phyloP scores from a whole-genome alignment of 129 eudicot species.

The Sambucus nigra region DNA sequence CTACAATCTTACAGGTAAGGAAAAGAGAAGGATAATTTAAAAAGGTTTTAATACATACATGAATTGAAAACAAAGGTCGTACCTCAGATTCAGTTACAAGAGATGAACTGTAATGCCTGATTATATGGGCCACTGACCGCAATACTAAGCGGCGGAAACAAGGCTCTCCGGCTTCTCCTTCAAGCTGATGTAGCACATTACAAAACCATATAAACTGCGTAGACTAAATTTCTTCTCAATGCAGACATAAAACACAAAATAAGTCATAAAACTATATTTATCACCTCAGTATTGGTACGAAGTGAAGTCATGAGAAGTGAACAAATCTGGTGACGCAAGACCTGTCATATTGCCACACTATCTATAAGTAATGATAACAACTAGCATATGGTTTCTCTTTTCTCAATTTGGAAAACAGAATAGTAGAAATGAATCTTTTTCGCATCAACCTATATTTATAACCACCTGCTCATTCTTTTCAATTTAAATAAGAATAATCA shows the following conservation, averaged over 20 bases:
- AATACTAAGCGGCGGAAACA: constrained; percentile 88
- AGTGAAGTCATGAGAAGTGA: constrained; percentile 98
- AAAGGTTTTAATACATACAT: neutral
- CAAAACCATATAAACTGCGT: neutral
- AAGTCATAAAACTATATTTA: neutral
- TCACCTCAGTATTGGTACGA: constrained; percentile 92
- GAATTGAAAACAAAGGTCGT: constrained; percentile 9
- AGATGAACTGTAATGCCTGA: constrained; percentile 94
- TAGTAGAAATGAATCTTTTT: constrained; percentile 4
- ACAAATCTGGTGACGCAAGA: constrained; percentile 85
- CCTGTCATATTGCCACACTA: constrained; percentile 39
- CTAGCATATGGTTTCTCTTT: neutral
- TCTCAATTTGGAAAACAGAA: neutral
- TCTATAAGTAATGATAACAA: neutral
- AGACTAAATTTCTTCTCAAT: neutral
- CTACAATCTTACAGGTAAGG: neutral
- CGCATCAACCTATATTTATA: neutral
- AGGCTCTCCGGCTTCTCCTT: constrained; percentile 97
- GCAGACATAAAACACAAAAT: too few species aligned
- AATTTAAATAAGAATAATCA: too few species aligned
- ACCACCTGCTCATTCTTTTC: constrained; percentile 92
- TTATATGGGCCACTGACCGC: constrained; percentile 94
- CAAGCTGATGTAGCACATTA: constrained; percentile 38
- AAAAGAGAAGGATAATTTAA: neutral
- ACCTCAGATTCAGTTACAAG: constrained; percentile 97